Evolutionary conservation across 2,329 filamentous ascomycete genomes (phyloP).

Genomic region (Nigrograna mackinnonii): DNA sequence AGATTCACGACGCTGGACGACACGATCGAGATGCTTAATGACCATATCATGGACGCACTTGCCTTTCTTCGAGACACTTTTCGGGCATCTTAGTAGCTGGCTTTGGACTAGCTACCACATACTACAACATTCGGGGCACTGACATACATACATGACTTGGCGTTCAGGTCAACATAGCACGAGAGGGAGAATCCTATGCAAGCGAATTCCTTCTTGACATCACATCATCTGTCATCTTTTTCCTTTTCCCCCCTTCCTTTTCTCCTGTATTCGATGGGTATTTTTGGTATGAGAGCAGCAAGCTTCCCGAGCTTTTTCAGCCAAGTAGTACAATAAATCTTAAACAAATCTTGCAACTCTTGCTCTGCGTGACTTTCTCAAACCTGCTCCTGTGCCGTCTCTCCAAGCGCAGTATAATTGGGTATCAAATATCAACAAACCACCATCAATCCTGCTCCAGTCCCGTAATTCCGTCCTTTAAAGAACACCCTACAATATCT

Average conservation of each 20-base stretch:
- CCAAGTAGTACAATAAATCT: constrained; percentile 11
- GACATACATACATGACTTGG: constrained; percentile 12
- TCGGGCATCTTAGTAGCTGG: constrained; percentile 7
- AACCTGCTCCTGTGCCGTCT: neutral
- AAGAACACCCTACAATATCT: no score
- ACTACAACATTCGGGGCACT: constrained; percentile 5
- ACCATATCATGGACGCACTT: constrained; percentile 34
- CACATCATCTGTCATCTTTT: constrained; percentile 12
- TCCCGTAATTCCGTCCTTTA: neutral
- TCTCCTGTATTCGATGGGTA: constrained; percentile 34
- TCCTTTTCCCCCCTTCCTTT: neutral
- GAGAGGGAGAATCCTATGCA: neutral
- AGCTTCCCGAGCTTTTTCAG: neutral
- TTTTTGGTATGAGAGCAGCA: no score
- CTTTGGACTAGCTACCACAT: no score
- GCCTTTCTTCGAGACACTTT: constrained; percentile 18
- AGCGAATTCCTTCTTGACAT: constrained; percentile 13
- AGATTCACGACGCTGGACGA: constrained; percentile 45
- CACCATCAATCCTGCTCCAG: neutral
- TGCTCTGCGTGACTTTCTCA: neutral
- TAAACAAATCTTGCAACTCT: neutral
- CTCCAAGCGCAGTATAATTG: neutral
- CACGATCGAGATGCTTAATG: constrained; percentile 45
- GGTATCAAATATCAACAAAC: constrained; percentile 1
- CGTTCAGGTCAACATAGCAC: constrained; percentile 1